Evolutionary conservation across 495 filamentous ascomycete genomes (phyloP).

Genomic region (Podospora pseudoanserina): DNA sequence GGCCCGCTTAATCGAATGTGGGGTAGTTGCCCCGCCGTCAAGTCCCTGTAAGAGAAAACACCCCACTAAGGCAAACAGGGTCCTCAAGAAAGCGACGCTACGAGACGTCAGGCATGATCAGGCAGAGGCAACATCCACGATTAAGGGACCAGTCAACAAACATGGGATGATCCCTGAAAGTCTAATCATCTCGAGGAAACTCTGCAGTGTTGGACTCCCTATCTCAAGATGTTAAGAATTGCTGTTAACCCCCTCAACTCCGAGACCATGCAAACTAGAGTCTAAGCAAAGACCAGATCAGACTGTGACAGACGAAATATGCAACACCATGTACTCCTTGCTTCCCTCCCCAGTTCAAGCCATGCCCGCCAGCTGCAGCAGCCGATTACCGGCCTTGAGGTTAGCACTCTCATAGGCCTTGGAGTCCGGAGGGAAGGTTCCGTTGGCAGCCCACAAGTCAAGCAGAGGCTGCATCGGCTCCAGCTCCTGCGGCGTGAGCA

Average conservation of each 20-base stretch:
- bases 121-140: not conserved
- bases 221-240: not conserved
- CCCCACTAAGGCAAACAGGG: conserved; percentile 11
- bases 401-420: conserved; percentile 57
- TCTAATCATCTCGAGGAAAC: not conserved
- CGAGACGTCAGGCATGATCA: conserved; percentile 1
- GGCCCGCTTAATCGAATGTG: conserved; percentile 20
- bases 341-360: not conserved
- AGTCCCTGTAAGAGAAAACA: not conserved
- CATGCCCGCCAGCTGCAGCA: conserved; percentile 44
- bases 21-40: conserved; percentile 18
- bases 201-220: not conserved
- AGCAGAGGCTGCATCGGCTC: conserved; percentile 93
- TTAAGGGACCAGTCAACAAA: not conserved
- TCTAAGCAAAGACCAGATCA: not conserved
- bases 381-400: conserved; percentile 41
- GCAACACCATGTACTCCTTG: not conserved
- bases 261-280: conserved; percentile 13
- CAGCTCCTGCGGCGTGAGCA: conserved; percentile 77
- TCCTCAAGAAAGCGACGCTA: conserved; percentile 3
- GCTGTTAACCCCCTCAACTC: conserved; percentile 11
- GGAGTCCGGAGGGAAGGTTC: conserved; percentile 70
- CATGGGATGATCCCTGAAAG: not conserved
- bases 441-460: conserved; percentile 81
- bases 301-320: not conserved